Conservation (phyloP, 805 yeast genomes). For the Wickerhamiella hasegawae region DNA sequence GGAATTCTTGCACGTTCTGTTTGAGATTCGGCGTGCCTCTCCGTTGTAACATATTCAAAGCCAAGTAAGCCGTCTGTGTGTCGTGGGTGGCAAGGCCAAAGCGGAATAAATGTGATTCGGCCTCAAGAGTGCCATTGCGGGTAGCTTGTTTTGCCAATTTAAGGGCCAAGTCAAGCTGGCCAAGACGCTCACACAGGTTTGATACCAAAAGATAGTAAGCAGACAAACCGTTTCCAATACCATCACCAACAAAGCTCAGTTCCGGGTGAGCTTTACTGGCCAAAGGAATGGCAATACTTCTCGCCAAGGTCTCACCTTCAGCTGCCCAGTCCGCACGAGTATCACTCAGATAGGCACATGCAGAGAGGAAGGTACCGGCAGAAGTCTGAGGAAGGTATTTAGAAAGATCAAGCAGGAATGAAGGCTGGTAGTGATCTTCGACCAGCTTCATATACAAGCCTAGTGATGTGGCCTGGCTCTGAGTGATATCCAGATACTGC, state of each 20-base stretch:
- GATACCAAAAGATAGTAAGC: neutral
- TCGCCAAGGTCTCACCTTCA: constrained; percentile 1
- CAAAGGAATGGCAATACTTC: constrained; percentile 1
- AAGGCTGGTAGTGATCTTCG: constrained; percentile 2
- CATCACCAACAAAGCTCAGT: constrained; percentile 1
- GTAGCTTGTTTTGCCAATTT: constrained; percentile 21
- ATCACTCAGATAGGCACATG: neutral
- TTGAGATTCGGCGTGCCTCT: constrained; percentile 4
- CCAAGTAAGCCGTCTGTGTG: constrained; percentile 22
- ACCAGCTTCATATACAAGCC: constrained; percentile 1
- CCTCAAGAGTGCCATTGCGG: neutral
- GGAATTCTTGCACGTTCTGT: constrained; percentile 10
- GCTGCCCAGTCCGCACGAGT: neutral
- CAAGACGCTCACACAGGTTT: neutral
- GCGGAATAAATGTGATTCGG: constrained; percentile 4
- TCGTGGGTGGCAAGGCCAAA: constrained; percentile 20
- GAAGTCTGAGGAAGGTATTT: constrained; percentile 2
- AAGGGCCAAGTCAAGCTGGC: constrained; percentile 20
- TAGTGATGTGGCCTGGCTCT: neutral
- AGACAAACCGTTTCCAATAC: neutral
- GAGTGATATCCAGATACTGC: constrained; percentile 4
- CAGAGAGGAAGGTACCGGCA: constrained; percentile 1
- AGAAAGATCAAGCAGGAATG: neutral
- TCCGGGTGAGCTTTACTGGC: neutral
- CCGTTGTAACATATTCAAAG: constrained; percentile 17